Conservation (phyloP, 257 asterid genomes). For the Galeopsis tetrahit region DNA sequence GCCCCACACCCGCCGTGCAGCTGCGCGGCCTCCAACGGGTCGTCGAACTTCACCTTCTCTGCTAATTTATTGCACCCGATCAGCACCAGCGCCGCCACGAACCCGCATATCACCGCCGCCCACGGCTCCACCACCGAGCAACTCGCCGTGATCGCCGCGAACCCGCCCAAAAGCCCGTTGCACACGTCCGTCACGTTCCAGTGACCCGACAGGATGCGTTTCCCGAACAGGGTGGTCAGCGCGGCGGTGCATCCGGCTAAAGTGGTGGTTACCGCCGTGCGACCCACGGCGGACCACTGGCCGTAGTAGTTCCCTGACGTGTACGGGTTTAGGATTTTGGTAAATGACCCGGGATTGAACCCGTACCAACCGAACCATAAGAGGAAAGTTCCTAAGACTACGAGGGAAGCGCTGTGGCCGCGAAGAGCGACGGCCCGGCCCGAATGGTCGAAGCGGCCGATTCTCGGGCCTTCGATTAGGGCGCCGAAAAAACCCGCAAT, state of each 20-base stretch:
- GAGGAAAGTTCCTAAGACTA: conserved; percentile 73
- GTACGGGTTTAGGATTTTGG: conserved; percentile 53
- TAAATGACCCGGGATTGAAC: conserved; percentile 89
- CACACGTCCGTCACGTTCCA: conserved; percentile 95
- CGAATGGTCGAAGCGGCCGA: conserved; percentile 74
- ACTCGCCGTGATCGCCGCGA: conserved; percentile 89
- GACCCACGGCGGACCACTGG: conserved; percentile 94
- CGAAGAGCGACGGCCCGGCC: conserved; percentile 70
- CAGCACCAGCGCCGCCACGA: conserved; percentile 80
- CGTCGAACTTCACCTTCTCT: conserved; percentile 65
- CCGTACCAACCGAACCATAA: conserved; percentile 97
- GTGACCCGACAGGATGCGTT: conserved; percentile 74
- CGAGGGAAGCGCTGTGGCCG: conserved; percentile 85
- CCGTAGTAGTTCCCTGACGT: conserved; percentile 60
- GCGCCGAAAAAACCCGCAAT: conserved; percentile 86
- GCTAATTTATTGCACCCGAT: conserved; percentile 81
- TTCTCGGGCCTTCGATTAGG: conserved; percentile 80
- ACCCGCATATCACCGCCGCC: conserved; percentile 90
- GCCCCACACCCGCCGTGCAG: conserved; percentile 92
- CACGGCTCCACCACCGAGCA: conserved; percentile 97
- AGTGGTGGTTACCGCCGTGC: conserved; percentile 93
- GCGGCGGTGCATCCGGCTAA: conserved; percentile 95
- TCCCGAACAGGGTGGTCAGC: conserved; percentile 74
- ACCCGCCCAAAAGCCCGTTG: conserved; percentile 87
- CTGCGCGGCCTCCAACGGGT: conserved; percentile 94